Evolutionary conservation across 768 basidiomycete genomes (phyloP), one percentile per base, ranked within the genome.

Genomic region (Paxillus involutus): DNA sequence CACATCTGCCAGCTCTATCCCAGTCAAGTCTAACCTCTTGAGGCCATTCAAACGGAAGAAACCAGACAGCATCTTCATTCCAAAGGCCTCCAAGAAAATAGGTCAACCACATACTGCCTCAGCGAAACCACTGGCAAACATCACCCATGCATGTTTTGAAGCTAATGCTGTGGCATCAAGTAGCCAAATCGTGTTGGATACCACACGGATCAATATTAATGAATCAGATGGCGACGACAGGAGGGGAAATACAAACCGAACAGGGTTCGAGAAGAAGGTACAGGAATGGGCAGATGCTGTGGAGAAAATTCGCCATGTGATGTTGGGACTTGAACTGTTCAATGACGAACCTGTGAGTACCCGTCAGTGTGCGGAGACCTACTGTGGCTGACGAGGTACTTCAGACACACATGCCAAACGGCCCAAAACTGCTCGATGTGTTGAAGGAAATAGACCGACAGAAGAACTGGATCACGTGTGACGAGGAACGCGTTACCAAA

Each of bases 361-460:
- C 1, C 12, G 1, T 6, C n/a, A 6, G 2, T 8, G 14, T 26
- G 26, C 24, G 8, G n/a, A 14, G 24, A 29, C 9, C 12, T n/a
- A 0, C 13, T 8, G 26, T 26, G 11, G 36, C 5, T 61, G 2
- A 66, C 4, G 29, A 26, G 46, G 7, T 7, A 21, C 3, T 39
- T 39, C 19, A 68, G 66, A 43, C 16, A 2, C 16, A 32, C 1
- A 30, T 4, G 41, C 2, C n/a, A n/a, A n/a, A 48, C 17, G 30
- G 17, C n/a, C 30, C 55, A 37, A 29, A 59, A 21, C 26, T 70
- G 48, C 51, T 70, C 13, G 11, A 43, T 0, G 6, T 70, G 0
- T 19, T 72, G 24, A 49, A 42, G 35, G 49, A 69, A 1, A 64
- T 70, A 29, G 55, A 70, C 14, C 33, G 49, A 10, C 11, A 56